Conservation (phyloP, 2,329 filamentous ascomycete species). For the Claviceps cyperi region DNA sequence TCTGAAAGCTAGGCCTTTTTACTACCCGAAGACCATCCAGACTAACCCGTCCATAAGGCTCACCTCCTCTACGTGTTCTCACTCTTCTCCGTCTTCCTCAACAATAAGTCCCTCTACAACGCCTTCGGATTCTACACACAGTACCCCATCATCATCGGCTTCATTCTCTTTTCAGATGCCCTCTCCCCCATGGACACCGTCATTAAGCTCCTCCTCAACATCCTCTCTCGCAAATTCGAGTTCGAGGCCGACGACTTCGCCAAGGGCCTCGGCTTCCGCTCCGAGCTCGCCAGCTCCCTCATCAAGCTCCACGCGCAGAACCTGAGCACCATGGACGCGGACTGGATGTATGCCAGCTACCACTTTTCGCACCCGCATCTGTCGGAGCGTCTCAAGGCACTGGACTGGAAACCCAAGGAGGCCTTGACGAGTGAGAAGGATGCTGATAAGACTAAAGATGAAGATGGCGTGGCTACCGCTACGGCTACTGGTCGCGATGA, state of each 20-base stretch:
- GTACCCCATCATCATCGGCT: constrained; percentile 88
- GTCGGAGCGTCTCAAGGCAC: constrained; percentile 78
- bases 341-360: constrained; percentile 97
- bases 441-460: constrained; percentile 23
- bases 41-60: constrained; percentile 34
- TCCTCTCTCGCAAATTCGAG: constrained; percentile 86
- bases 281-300: constrained; percentile 71
- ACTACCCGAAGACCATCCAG: not conserved
- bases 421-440: constrained; percentile 29
- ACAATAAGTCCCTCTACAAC: constrained; percentile 80
- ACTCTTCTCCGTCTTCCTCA: constrained; percentile 93
- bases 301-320: constrained; percentile 99
- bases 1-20: not conserved
- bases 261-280: constrained; percentile 65
- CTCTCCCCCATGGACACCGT: constrained; percentile 87
- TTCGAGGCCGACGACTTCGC: constrained; percentile 94
- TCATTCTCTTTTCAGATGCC: constrained; percentile 95
- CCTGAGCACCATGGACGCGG: constrained; percentile 94
- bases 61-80: constrained; percentile 96
- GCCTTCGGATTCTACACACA: constrained; percentile 78
- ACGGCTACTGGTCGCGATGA: constrained; percentile 63
- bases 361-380: constrained; percentile 97
- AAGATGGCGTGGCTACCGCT: constrained; percentile 41
- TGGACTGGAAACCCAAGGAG: constrained; percentile 63
- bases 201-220: constrained; percentile 90